Percentiles rank a stretch among this genome's conserved stretches.
phyloP scores from a whole-genome alignment of 2,329 filamentous ascomycete genomes.

The Hyphodiscus sp. region DNA sequence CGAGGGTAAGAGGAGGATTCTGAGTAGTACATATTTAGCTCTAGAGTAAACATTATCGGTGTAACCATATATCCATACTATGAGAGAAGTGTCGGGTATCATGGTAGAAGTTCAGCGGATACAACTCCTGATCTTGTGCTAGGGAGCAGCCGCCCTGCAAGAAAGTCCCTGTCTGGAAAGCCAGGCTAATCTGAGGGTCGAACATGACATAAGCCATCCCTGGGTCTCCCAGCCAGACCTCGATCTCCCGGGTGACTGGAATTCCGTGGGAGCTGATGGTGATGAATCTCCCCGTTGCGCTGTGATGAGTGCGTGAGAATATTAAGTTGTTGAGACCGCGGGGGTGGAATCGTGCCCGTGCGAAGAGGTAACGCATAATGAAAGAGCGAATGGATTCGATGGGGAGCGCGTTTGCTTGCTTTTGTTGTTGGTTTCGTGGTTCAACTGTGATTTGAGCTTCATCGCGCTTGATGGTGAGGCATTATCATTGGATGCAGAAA shows the following conservation, averaged over 20 bases:
- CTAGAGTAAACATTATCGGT: not conserved
- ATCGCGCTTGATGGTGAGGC: too few species aligned
- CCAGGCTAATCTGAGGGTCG: slow-evolving; percentile 3
- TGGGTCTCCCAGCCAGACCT: slow-evolving; percentile 6
- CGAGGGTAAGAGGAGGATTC: slow-evolving; percentile 4
- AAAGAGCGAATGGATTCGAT: not conserved
- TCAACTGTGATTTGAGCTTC: too few species aligned
- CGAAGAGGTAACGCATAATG: not conserved
- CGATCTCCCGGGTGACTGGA: slow-evolving; percentile 7
- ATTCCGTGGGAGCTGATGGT: slow-evolving; percentile 5
- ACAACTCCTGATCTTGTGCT: slow-evolving; percentile 6
- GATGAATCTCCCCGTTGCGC: slow-evolving; percentile 7
- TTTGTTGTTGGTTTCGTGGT: too few species aligned
- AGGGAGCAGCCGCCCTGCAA: slow-evolving; percentile 2
- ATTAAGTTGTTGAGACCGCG: not conserved
- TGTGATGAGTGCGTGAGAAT: slow-evolving; percentile 3
- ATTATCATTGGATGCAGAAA: too few species aligned
- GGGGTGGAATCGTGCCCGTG: not conserved
- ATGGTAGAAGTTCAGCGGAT: slow-evolving; percentile 7
- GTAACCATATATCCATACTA: not conserved
- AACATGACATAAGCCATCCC: slow-evolving; percentile 3
- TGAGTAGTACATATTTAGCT: not conserved
- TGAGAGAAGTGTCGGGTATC: slow-evolving; percentile 9
- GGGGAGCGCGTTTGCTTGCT: too few species aligned
- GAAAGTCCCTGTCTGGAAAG: slow-evolving; percentile 4